Conservation (phyloP, 2,329 filamentous ascomycete genomes). For the Talaromyces rugulosus region DNA sequence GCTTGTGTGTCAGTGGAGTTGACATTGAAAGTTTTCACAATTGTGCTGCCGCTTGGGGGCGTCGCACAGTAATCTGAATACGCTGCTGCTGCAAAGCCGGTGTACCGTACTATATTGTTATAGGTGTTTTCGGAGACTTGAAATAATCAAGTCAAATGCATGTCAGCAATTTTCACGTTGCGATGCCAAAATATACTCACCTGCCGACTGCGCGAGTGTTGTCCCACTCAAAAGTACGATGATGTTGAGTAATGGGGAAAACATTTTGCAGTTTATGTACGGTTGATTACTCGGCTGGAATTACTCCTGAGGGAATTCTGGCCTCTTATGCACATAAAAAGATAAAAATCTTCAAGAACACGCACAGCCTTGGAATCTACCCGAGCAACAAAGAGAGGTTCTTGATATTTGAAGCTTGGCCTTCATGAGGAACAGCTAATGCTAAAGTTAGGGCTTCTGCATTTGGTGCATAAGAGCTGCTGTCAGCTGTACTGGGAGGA, state of each 20-base stretch:
- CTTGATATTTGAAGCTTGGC: background rate
- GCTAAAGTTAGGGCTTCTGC: background rate
- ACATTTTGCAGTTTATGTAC: background rate
- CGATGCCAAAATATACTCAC: background rate
- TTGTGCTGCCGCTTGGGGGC: background rate
- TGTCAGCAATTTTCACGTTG: background rate
- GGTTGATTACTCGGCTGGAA: background rate
- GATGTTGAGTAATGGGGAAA: background rate
- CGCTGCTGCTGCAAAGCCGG: background rate
- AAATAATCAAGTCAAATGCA: background rate
- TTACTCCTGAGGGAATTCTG: background rate
- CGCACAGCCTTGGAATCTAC: background rate
- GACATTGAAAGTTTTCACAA: background rate
- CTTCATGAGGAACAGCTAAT: background rate
- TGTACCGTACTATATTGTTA: background rate
- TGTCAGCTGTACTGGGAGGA: background rate
- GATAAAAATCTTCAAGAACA: background rate
- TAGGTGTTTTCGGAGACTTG: background rate
- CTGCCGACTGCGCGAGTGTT: background rate
- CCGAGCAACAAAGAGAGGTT: background rate
- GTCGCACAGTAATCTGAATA: background rate
- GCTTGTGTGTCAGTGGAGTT: background rate
- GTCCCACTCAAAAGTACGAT: background rate
- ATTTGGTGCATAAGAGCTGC: background rate
- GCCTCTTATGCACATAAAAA: too few species aligned